These are phyloP conservation scores for Tetrapyrgos nigripes DNA, from an alignment of 1,284 basidiomycete genomes.

Conservation along the genomic window DNA sequence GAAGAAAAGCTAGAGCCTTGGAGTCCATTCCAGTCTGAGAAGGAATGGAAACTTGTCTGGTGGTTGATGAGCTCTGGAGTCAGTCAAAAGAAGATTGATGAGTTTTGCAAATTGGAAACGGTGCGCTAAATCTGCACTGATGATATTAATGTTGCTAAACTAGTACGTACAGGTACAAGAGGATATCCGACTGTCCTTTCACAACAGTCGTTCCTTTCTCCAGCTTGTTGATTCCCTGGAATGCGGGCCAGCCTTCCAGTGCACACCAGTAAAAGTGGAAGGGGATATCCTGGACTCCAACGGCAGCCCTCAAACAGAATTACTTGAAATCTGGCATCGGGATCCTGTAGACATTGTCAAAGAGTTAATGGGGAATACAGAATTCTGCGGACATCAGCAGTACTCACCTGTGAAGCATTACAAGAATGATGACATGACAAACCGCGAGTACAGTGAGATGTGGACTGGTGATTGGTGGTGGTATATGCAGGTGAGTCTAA, in stretches of 20 bases:
- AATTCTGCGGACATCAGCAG: no score
- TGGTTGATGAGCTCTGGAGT: slow-evolving; percentile 36
- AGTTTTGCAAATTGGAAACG: no score
- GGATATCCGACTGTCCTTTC: slow-evolving; percentile 24
- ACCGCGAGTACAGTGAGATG: slow-evolving; percentile 40
- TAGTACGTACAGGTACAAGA: slow-evolving; percentile 9
- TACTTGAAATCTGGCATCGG: slow-evolving; percentile 20
- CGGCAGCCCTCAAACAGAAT: no score
- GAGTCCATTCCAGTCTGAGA: slow-evolving; percentile 27
- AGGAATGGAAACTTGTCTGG: slow-evolving; percentile 37
- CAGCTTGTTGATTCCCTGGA: slow-evolving; percentile 36
- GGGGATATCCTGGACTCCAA: slow-evolving; percentile 32
- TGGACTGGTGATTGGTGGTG: slow-evolving; percentile 52
- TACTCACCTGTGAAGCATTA: slow-evolving; percentile 32
- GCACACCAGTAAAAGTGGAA: slow-evolving; percentile 3
- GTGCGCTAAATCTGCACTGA: slow-evolving; percentile 27
- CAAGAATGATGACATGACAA: not conserved
- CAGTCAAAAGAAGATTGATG: no score
- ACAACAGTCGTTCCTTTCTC: slow-evolving; percentile 28
- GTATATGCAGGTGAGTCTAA: slow-evolving; percentile 37
- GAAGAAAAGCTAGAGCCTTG: slow-evolving; percentile 15
- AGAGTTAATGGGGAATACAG: no score
- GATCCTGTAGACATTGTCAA: slow-evolving; percentile 31
- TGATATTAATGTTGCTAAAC: not conserved
- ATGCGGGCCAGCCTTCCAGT: not conserved